Conservation (phyloP, 2,329 filamentous ascomycete species). For the Ophiocordyceps sinensis region DNA sequence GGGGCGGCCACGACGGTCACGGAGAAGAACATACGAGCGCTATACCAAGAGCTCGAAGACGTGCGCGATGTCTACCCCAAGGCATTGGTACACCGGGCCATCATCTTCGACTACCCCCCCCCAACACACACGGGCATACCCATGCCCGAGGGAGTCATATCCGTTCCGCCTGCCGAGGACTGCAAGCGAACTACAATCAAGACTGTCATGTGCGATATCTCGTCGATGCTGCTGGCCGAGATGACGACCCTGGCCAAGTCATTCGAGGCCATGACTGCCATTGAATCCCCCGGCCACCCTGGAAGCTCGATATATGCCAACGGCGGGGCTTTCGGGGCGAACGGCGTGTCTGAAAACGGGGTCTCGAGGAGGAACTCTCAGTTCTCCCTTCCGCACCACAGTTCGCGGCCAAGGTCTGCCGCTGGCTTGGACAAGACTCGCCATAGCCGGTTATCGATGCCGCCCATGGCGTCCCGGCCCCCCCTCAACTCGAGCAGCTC, state of each 20-base stretch:
- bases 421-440: conserved; percentile 41
- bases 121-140: conserved; percentile 32
- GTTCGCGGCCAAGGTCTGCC: conserved; percentile 39
- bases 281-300: conserved; percentile 59
- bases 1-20: conserved; percentile 32
- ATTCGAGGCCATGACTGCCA: conserved; percentile 55
- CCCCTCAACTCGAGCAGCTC: conserved; percentile 29
- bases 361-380: conserved; percentile 40
- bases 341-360: conserved; percentile 18
- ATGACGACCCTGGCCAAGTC: conserved; percentile 61
- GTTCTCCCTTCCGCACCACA: conserved; percentile 24
- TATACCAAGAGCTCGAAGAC: conserved; percentile 55
- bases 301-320: conserved; percentile 24
- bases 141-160: conserved; percentile 52
- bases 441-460: conserved; percentile 69
- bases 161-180: conserved; percentile 52
- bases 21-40: conserved; percentile 41
- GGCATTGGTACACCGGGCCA: conserved; percentile 60
- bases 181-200: conserved; percentile 69
- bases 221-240: conserved; percentile 58
- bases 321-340: conserved; percentile 26
- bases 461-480: conserved; percentile 40
- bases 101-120: conserved; percentile 62
- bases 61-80: conserved; percentile 60
- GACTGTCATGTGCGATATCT: conserved; percentile 67